Percentiles rank a stretch among this genome's conserved stretches.
phyloP scores from a whole-genome alignment of 441 rosid genomes.

The Croton setiger region DNA sequence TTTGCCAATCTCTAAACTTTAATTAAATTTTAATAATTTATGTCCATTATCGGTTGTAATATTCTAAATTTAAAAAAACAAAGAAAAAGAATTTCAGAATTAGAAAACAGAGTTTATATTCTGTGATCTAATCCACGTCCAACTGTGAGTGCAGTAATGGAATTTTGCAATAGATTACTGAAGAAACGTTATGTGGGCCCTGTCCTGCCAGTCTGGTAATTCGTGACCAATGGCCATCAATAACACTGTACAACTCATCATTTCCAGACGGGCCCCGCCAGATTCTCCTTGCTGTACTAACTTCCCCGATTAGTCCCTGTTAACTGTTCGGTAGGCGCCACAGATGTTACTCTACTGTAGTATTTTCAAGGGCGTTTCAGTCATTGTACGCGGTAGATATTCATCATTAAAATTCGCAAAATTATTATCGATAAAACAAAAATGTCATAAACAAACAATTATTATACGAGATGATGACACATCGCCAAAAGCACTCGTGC shows the following conservation, averaged over 20 bases:
- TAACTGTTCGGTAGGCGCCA: too few relatives aligned
- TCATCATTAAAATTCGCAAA: not conserved
- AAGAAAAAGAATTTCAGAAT: too few relatives aligned
- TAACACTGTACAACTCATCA: not conserved
- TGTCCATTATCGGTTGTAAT: too few relatives aligned
- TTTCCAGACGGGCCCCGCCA: constrained; percentile 5
- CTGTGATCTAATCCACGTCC: not conserved
- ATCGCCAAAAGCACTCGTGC: not conserved
- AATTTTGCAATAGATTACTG: too few relatives aligned
- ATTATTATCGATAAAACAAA: too few relatives aligned
- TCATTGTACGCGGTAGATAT: not conserved
- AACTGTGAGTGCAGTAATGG: too few relatives aligned
- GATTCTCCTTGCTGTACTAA: not conserved
- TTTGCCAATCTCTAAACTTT: too few relatives aligned
- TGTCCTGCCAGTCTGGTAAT: not conserved
- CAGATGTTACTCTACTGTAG: not conserved
- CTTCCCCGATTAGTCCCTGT: not conserved
- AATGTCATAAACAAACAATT: too few relatives aligned
- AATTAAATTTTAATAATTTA: too few relatives aligned
- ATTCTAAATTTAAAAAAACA: too few relatives aligned
- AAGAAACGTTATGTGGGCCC: not conserved
- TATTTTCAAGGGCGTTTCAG: not conserved
- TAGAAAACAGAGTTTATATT: too few relatives aligned
- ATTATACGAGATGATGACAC: not conserved
- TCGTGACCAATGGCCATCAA: not conserved